Evolutionary conservation across 1,284 basidiomycete species (phyloP).

Genomic region (Leccinum cinnamomeum): DNA sequence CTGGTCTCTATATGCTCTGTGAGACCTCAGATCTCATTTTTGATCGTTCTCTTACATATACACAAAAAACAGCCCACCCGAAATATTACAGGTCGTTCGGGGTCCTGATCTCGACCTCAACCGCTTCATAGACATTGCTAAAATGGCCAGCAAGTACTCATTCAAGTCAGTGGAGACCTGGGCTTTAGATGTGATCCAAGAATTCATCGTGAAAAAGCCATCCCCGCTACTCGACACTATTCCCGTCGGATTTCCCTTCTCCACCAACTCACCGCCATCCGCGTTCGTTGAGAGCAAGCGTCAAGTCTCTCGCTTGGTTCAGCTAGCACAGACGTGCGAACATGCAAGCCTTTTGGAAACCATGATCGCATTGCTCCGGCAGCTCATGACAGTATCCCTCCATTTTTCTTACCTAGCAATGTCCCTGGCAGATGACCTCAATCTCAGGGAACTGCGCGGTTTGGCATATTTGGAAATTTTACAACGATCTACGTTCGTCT

Average conservation of each 20-base stretch:
- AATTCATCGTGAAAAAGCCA: slow-evolving; percentile 59
- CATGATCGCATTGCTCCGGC: slow-evolving; percentile 55
- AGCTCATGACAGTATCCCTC: slow-evolving; percentile 56
- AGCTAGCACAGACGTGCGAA: slow-evolving; percentile 62
- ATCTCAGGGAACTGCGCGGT: slow-evolving; percentile 55
- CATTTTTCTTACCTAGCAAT: slow-evolving; percentile 69
- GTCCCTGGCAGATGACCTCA: slow-evolving; percentile 64
- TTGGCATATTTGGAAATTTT: slow-evolving; percentile 69
- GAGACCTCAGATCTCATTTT: slow-evolving; percentile 38
- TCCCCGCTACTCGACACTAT: slow-evolving; percentile 48
- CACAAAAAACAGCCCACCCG: slow-evolving; percentile 49
- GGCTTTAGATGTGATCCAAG: slow-evolving; percentile 64
- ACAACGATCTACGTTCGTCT: slow-evolving; percentile 54
- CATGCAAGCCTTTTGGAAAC: slow-evolving; percentile 57
- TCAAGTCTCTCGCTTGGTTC: slow-evolving; percentile 56
- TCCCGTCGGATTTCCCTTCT: slow-evolving; percentile 37
- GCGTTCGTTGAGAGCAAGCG: slow-evolving; percentile 39
- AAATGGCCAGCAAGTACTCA: slow-evolving; percentile 63
- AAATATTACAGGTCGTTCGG: slow-evolving; percentile 45
- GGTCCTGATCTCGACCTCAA: slow-evolving; percentile 49
- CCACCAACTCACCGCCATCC: slow-evolving; percentile 25
- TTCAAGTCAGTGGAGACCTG: slow-evolving; percentile 69
- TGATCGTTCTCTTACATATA: slow-evolving; percentile 3
- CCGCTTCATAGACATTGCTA: slow-evolving; percentile 60
- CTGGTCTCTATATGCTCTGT: slow-evolving; percentile 60